Percentiles rank a stretch among this genome's conserved stretches.
phyloP scores from a whole-genome alignment of 805 yeast species.

The Yamadazyma philogaea region DNA sequence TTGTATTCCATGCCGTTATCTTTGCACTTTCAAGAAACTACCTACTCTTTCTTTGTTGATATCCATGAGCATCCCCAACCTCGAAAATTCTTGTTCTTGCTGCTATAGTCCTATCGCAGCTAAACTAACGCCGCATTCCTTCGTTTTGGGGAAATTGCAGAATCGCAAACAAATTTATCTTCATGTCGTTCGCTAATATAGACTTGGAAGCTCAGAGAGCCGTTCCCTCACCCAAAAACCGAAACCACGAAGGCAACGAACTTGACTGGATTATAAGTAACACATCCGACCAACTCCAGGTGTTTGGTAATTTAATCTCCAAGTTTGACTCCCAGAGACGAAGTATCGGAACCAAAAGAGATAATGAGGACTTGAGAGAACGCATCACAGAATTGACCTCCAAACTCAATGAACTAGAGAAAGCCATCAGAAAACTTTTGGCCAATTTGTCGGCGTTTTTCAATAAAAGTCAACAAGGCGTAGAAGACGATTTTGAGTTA shows the following conservation, averaged over 20 bases:
- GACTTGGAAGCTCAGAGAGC: constrained; percentile 48
- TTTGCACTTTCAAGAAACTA: background rate
- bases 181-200: constrained; percentile 54
- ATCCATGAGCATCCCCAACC: background rate
- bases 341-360: constrained; percentile 54
- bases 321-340: constrained; percentile 47
- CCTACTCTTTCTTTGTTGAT: background rate
- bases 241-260: constrained; percentile 18
- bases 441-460: constrained; percentile 25
- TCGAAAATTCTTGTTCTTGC: background rate
- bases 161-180: background rate
- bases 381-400: constrained; percentile 31
- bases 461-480: constrained; percentile 25
- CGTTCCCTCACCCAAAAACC: constrained; percentile 1
- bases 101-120: background rate
- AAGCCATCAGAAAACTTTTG: constrained; percentile 31
- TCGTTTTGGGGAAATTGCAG: background rate
- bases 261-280: constrained; percentile 32
- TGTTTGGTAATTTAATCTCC: constrained; percentile 48
- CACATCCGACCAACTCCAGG: constrained; percentile 41
- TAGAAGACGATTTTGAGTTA: constrained; percentile 21
- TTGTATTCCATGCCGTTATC: background rate
- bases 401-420: constrained; percentile 30
- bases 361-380: constrained; percentile 34
- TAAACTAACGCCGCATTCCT: background rate